Conservation (phyloP, 345 rosid species). For the Citrus unshiu region DNA sequence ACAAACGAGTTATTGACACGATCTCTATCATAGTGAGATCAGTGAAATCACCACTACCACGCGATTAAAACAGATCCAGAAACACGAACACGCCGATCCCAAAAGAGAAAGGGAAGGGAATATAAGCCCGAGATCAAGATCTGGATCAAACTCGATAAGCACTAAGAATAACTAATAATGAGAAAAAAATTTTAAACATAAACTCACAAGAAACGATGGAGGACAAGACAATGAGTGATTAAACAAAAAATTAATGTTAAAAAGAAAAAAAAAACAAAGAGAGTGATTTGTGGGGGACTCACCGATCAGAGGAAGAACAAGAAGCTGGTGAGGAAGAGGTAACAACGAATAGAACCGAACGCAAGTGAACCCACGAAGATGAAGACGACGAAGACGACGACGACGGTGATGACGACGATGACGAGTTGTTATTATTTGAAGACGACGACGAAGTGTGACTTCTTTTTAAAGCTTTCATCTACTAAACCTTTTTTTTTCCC, state of each 20-base stretch:
- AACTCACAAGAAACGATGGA: no score
- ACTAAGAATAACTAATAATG: not conserved
- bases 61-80: no score
- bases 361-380: conserved; percentile 85
- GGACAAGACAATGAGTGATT: not conserved
- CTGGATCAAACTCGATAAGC: conserved; percentile 21
- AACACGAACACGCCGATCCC: not conserved
- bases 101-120: not conserved
- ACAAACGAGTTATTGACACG: not conserved
- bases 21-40: not conserved
- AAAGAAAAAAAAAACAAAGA: not conserved
- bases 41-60: no score
- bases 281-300: conserved; percentile 29
- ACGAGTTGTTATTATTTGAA: conserved; percentile 28
- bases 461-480: conserved; percentile 85
- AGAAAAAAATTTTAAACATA: no score
- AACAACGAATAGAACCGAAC: conserved; percentile 77
- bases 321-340: conserved; percentile 82
- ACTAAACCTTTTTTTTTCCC: conserved; percentile 5
- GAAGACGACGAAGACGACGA: conserved; percentile 48
- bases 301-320: conserved; percentile 78
- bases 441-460: conserved; percentile 71
- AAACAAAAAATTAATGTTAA: not conserved
- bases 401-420: conserved; percentile 45
- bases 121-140: conserved; percentile 21